Evolutionary conservation across 176 grass and related monocot species (phyloP).

Genomic region (Eleusine coracana): DNA sequence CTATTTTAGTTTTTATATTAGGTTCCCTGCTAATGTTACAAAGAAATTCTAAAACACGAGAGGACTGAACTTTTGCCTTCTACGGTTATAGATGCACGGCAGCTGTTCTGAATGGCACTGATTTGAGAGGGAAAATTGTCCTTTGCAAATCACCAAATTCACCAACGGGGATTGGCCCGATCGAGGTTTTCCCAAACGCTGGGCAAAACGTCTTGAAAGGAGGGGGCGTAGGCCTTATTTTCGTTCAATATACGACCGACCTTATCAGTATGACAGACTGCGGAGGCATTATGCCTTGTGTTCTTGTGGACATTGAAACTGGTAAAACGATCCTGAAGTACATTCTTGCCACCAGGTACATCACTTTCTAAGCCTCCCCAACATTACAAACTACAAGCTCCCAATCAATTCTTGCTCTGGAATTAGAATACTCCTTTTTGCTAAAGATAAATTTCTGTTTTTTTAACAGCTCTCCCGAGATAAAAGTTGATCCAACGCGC

Average conservation of each 20-base stretch:
- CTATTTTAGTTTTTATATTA: neutral
- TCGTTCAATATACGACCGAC: neutral
- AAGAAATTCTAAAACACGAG: neutral
- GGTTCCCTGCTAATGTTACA: neutral
- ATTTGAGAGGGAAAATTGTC: slow-evolving; percentile 26
- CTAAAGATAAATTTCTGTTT: no score
- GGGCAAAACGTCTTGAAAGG: neutral
- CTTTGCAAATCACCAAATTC: neutral
- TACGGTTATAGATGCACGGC: slow-evolving; percentile 8
- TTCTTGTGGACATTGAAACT: slow-evolving; percentile 32
- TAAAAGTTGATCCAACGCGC: slow-evolving; percentile 27
- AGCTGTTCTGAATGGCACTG: slow-evolving; percentile 24
- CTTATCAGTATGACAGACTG: rapidly evolving
- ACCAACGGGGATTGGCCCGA: neutral
- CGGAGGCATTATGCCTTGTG: slow-evolving; percentile 20
- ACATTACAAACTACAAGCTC: neutral
- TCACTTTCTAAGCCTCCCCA: neutral
- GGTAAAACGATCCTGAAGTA: neutral
- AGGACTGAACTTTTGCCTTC: neutral
- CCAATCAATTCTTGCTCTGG: neutral
- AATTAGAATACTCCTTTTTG: neutral
- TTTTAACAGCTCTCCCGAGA: slow-evolving; percentile 13
- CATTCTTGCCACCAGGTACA: rapidly evolving
- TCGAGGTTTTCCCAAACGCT: neutral
- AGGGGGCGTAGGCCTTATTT: slow-evolving; percentile 25